These are phyloP conservation scores for Linnemannia zychae DNA, from an alignment of 192 early-diverging fungal species.

Conservation along the genomic window DNA sequence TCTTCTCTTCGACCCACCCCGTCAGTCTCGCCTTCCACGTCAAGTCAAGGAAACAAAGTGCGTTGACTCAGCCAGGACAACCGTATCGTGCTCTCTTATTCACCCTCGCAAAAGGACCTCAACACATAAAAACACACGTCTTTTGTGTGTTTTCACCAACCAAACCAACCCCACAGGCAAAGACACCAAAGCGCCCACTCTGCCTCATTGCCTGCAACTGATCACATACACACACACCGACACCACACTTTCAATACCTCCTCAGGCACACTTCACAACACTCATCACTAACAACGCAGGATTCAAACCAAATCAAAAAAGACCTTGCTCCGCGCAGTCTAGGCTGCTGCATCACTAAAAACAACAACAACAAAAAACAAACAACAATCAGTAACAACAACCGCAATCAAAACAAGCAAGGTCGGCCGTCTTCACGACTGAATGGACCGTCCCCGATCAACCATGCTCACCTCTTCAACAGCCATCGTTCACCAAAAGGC, in stretches of 20 bases:
- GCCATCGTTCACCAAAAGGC: conserved; percentile 20
- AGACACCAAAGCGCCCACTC: too few species aligned
- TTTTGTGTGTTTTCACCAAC: too few species aligned
- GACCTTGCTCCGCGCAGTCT: conserved; percentile 4
- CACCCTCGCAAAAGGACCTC: too few species aligned
- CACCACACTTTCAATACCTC: too few species aligned
- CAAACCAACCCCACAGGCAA: too few species aligned
- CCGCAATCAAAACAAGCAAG: background rate
- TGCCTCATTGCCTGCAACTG: too few species aligned
- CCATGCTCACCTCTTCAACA: conserved; percentile 21
- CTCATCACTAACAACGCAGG: background rate
- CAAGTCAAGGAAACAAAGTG: background rate
- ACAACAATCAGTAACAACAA: background rate
- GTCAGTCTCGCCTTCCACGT: background rate
- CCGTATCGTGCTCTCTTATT: too few species aligned
- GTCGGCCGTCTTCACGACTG: background rate
- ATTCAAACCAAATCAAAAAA: background rate
- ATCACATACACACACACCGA: too few species aligned
- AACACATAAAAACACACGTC: too few species aligned
- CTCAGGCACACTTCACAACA: too few species aligned
- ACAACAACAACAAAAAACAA: background rate
- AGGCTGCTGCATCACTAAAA: background rate
- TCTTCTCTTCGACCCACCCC: background rate
- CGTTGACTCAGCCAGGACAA: background rate
- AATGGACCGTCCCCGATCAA: conserved; percentile 6